phyloP scores from a whole-genome alignment of 768 basidiomycete genomes.

The Agaricus blazei region DNA sequence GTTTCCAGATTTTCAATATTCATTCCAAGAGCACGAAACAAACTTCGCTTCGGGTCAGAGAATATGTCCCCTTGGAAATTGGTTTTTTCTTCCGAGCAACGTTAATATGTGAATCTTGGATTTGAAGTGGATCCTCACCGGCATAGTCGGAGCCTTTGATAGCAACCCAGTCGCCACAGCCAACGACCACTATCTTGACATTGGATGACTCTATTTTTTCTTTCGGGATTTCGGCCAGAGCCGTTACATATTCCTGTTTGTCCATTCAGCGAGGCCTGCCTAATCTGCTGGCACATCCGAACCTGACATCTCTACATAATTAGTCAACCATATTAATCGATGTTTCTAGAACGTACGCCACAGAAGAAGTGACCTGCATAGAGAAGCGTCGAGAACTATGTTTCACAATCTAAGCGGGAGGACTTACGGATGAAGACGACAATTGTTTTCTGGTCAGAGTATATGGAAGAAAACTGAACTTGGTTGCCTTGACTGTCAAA shows the following conservation, averaged over 20 bases:
- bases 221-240: too few species aligned
- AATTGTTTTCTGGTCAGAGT: conserved; percentile 44
- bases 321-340: not conserved
- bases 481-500: conserved; percentile 40
- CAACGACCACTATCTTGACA: conserved; percentile 44
- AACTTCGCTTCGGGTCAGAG: conserved; percentile 55
- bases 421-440: conserved; percentile 60
- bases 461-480: conserved; percentile 48
- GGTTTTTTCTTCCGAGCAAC: conserved; percentile 32
- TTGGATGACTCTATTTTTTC: too few species aligned
- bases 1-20: conserved; percentile 38
- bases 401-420: not conserved
- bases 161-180: conserved; percentile 53
- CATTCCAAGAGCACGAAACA: conserved; percentile 63
- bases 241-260: conserved; percentile 32
- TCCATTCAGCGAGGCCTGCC: not conserved
- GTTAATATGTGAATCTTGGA: not conserved
- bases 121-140: conserved; percentile 24
- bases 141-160: conserved; percentile 38
- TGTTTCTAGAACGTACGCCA: conserved; percentile 34
- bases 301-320: conserved; percentile 36
- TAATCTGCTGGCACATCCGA: conserved; percentile 8
- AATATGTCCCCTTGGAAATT: conserved; percentile 46
- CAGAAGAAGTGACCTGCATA: conserved; percentile 59
- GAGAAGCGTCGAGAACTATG: not conserved